phyloP scores from a whole-genome alignment of 768 basidiomycete species.

The Tephrocybe sp. region DNA sequence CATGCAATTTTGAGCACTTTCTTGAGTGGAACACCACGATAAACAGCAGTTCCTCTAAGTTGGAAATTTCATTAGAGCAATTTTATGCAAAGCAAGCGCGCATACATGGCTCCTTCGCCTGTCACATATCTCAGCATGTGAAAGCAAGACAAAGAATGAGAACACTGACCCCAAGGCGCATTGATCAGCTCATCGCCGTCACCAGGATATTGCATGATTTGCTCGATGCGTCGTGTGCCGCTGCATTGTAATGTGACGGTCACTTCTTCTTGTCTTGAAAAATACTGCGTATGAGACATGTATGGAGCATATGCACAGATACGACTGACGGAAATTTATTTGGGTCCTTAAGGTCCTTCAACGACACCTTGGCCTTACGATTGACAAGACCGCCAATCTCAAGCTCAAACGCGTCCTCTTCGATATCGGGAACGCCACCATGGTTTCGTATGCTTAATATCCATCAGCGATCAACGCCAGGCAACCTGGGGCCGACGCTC shows the following conservation, averaged over 20 bases:
- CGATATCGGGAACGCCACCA: constrained; percentile 48
- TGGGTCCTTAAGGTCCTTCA: constrained; percentile 48
- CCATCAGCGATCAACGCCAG: background rate
- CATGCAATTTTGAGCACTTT: constrained; percentile 51
- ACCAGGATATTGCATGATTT: constrained; percentile 50
- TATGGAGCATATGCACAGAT: background rate
- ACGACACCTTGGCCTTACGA: constrained; percentile 35
- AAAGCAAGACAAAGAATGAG: background rate
- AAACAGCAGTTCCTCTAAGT: constrained; percentile 46
- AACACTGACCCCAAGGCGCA: constrained; percentile 41
- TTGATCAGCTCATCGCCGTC: constrained; percentile 54
- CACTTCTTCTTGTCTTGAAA: constrained; percentile 39
- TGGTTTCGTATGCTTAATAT: constrained; percentile 47
- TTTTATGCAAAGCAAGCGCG: background rate
- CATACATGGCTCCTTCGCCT: constrained; percentile 49
- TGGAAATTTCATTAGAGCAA: background rate
- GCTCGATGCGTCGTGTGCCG: constrained; percentile 50
- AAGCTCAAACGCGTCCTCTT: constrained; percentile 43
- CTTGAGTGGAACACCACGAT: constrained; percentile 51
- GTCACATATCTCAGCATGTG: background rate
- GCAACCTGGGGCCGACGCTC: background rate
- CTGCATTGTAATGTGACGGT: constrained; percentile 56
- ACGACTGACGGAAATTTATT: constrained; percentile 41
- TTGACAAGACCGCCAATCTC: constrained; percentile 53
- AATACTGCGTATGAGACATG: background rate